Percentiles rank a stretch among this genome's conserved stretches.
phyloP scores from a whole-genome alignment of 305 asterid species.

The Plantago rigida region DNA sequence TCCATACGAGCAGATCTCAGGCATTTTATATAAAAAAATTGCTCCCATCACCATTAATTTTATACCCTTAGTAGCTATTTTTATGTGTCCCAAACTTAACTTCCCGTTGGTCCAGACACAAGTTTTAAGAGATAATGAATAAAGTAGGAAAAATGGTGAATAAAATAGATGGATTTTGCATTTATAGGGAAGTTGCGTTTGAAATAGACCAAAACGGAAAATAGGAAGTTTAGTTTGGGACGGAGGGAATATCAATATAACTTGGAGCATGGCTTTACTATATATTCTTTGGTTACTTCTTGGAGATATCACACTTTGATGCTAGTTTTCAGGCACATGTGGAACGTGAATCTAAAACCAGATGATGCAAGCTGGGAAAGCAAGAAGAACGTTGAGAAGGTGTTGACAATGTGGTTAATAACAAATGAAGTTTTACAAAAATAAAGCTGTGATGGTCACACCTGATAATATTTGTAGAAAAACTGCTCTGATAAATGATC shows the following conservation, averaged over 20 bases:
- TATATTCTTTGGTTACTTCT: neutral
- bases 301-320: neutral
- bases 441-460: slow-evolving; percentile 13
- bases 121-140: too few relatives aligned
- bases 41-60: neutral
- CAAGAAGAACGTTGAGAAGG: neutral
- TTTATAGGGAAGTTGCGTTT: too few relatives aligned
- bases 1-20: neutral
- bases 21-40: neutral
- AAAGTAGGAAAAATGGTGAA: too few relatives aligned
- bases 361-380: neutral
- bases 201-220: too few relatives aligned
- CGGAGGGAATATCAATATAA: neutral
- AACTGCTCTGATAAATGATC: slow-evolving; percentile 34
- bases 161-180: too few relatives aligned
- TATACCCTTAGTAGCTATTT: neutral
- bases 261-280: neutral
- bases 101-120: too few relatives aligned
- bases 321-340: neutral
- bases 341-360: neutral
- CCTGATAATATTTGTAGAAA: slow-evolving; percentile 40
- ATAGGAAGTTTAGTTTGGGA: too few relatives aligned
- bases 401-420: neutral
- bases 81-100: too few relatives aligned
- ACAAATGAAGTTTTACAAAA: neutral